Evolutionary conservation across 345 rosid species (phyloP), one percentile per base, ranked within the genome.

Genomic region (Rhizophora mangle): DNA sequence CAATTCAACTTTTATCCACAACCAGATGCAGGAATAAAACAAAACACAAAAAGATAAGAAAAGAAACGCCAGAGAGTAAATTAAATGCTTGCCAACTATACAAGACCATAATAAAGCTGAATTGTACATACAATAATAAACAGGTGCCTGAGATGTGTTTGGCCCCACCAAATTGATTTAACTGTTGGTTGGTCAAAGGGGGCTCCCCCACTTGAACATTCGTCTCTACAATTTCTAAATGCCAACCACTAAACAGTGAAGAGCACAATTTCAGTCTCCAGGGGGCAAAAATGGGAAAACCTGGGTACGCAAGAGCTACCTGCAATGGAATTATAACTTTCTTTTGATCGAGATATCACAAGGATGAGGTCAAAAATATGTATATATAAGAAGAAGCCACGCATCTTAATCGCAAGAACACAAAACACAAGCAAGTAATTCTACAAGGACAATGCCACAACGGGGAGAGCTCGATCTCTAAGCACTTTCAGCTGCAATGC

Each of bases 401-500:
- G 58, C 68, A 58, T 63, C 24, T 22, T 19, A 65, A 64, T 72
- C 72, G 73, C 73, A 70, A 66, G 60, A 74, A 61, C 80, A 67
- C 75, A 43, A 43, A 53, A 63, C 47, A 31, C 32, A 29, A 55
- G 58, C 16, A 65, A 20, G 60, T 36, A 74, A 72, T 67, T 76
- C 87, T 78, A 72, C 85, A 71, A 55, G 32, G 53, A 62, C 66
- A 70, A 77, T 56, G 67, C 54, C 55, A 74, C 51, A 49, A 59
- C 60, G 10, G 26, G 6, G 16, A 61, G 8, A 34, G 22, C 43
- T 65, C 7, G 1, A 19, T 8, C 51, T 16, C 68, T 80, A 86
- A 7, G 83, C 76, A 39, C 70, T 79, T 69, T 60, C 82, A 0
- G 76, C 83, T 0, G 87, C 83, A 65, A 82, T 64, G 78, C 79